Conservation (phyloP, 2,329 filamentous ascomycete genomes). For the Thermothelomyces thermophilus region DNA sequence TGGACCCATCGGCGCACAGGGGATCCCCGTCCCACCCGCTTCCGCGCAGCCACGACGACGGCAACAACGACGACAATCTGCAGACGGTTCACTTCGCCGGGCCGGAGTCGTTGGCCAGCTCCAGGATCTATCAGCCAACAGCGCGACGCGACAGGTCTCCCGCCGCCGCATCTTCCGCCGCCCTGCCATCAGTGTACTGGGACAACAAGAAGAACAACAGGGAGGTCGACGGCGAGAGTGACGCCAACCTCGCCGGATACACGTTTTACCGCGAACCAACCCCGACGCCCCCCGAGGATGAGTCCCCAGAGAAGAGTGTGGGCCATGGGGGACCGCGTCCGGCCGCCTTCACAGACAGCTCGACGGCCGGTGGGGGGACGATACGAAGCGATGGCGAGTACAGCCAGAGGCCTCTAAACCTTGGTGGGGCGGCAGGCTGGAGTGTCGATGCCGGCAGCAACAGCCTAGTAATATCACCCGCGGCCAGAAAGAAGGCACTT, state of each 20-base stretch:
- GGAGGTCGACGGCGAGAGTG: constrained; percentile 10
- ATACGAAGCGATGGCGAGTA: constrained; percentile 9
- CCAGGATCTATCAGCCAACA: constrained; percentile 1
- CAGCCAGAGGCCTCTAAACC: background rate
- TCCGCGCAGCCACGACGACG: background rate
- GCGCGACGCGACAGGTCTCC: background rate
- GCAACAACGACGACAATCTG: background rate
- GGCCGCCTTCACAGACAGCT: constrained; percentile 19
- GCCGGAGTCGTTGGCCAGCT: constrained; percentile 12
- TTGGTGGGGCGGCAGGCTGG: constrained; percentile 1
- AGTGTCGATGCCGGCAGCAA: constrained; percentile 10
- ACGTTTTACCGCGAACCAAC: constrained; percentile 38
- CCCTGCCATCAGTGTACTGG: constrained; percentile 27
- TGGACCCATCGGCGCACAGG: constrained; percentile 15
- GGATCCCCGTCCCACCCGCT: constrained; percentile 16
- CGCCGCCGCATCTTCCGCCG: constrained; percentile 1
- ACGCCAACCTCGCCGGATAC: constrained; percentile 27
- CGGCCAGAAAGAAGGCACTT: constrained; percentile 30
- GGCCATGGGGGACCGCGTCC: constrained; percentile 24
- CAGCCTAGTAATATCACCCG: constrained; percentile 15
- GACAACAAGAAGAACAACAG: constrained; percentile 15
- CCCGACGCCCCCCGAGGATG: constrained; percentile 29
- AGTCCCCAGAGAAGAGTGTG: constrained; percentile 17
- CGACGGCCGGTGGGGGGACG: constrained; percentile 8
- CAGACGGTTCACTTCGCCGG: constrained; percentile 22